Conservation (phyloP, 441 rosid genomes). For the Pelargonium australe region DNA sequence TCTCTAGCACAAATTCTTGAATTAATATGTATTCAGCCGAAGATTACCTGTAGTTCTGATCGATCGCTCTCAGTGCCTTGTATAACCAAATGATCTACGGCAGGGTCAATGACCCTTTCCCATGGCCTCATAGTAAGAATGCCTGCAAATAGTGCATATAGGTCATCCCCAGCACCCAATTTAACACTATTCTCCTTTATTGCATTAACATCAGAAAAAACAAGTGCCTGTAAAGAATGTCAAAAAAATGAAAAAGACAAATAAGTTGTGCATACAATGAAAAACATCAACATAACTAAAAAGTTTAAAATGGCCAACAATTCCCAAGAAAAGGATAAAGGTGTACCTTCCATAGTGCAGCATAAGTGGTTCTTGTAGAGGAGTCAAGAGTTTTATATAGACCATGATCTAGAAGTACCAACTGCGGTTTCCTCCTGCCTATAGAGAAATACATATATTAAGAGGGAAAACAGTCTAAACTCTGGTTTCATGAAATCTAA, state of each 20-base stretch:
- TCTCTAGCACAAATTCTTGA: not conserved
- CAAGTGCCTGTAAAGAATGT: slow-evolving; percentile 42
- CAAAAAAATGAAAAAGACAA: slow-evolving; percentile 11
- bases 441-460: slow-evolving; percentile 10
- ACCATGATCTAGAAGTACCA: slow-evolving; percentile 87
- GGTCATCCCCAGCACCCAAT: slow-evolving; percentile 90
- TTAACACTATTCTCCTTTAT: slow-evolving; percentile 74
- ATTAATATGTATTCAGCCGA: slow-evolving; percentile 5
- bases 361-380: slow-evolving; percentile 70
- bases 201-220: slow-evolving; percentile 76
- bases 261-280: not conserved
- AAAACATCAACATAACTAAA: slow-evolving; percentile 7
- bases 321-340: slow-evolving; percentile 9
- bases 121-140: slow-evolving; percentile 95
- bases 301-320: slow-evolving; percentile 9
- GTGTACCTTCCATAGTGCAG: slow-evolving; percentile 78
- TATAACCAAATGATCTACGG: slow-evolving; percentile 84
- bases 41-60: slow-evolving; percentile 71
- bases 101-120: slow-evolving; percentile 67
- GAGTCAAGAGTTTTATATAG: slow-evolving; percentile 84
- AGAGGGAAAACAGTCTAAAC: not conserved
- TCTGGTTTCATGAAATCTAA: slow-evolving; percentile 4
- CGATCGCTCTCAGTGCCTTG: slow-evolving; percentile 57
- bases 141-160: slow-evolving; percentile 73
- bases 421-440: slow-evolving; percentile 78